Base-by-base conservation (phyloP, 352 stramenopile genomes). In the Plasmopara halstedii region DNA sequence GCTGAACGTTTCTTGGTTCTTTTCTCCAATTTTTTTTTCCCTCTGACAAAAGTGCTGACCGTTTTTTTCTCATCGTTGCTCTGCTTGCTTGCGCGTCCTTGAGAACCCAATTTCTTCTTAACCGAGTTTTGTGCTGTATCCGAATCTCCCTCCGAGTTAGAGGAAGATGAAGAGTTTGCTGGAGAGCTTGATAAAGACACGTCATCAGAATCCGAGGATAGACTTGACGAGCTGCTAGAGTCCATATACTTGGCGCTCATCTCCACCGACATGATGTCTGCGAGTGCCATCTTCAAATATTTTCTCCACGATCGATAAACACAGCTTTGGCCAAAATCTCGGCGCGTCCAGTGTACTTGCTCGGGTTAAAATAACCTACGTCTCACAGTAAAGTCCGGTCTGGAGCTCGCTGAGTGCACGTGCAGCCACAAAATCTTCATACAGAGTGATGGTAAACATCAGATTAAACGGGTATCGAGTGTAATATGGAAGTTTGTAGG, bases 211-310 rank as follows among this genome's bases (percentile, higher is more conserved):
- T 86, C 74, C n/a, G 77, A 89, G 21, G 74, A 86, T 33, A 76
- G 56, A 47, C 74, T 85, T 11, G 74, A 86, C 9, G 77, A 89
- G 42, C 77, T 89, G 55, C 77, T 89, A 2, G 74, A 86, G 54
- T 79, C 71, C 51, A 83, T 67, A 53, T 87, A 87, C 53, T 89
- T 86, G 43, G 65, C 67, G 52, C 71, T 75, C 58, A 74, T 75
- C 44, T 75, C 74, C 58, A 85, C 69, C 37, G 73, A 70, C 70
- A 88, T 83, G 42, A 88, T 70, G 58, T 88, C 77, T 3, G 53
- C 64, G 17, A 86, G 62, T 68, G 77, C 70, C 77, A 89, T 89
- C 18, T 53, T 52, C 13, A 37, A n/a, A n/a, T 21, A 38, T 2
- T 51, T 37, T 35, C 19, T 20, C 33, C 20, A 18, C 14, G 11